Conservation (phyloP, 2,329 filamentous ascomycete species). For the Trichoderma oligosporum region DNA sequence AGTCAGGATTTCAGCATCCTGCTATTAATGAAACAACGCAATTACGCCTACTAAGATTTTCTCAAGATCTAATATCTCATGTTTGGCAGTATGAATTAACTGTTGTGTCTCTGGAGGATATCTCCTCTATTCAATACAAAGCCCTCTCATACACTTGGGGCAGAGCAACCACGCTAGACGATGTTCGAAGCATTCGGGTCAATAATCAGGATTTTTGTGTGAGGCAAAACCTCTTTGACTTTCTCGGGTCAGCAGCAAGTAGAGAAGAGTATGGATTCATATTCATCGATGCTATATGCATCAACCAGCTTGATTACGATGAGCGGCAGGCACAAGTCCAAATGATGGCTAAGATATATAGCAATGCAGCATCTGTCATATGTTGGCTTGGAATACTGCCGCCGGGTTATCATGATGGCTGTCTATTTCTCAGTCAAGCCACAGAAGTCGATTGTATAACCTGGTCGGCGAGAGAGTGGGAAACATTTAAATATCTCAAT, state of each 20-base stretch:
- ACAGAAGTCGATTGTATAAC: neutral
- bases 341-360: neutral
- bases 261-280: neutral
- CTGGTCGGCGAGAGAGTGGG: neutral
- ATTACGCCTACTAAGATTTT: neutral
- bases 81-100: neutral
- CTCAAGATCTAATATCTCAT: neutral
- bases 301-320: neutral
- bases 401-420: neutral
- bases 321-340: neutral
- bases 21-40: neutral
- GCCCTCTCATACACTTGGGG: neutral
- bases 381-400: neutral
- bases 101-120: neutral
- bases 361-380: neutral
- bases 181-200: neutral
- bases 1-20: neutral
- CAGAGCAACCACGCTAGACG: neutral
- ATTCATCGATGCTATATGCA: neutral
- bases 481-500: neutral
- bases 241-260: neutral
- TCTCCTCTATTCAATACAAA: neutral
- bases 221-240: neutral
- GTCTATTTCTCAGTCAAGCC: neutral
- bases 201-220: neutral